Base-by-base conservation (phyloP, 495 filamentous ascomycete species). In the Echria macrotheca region DNA sequence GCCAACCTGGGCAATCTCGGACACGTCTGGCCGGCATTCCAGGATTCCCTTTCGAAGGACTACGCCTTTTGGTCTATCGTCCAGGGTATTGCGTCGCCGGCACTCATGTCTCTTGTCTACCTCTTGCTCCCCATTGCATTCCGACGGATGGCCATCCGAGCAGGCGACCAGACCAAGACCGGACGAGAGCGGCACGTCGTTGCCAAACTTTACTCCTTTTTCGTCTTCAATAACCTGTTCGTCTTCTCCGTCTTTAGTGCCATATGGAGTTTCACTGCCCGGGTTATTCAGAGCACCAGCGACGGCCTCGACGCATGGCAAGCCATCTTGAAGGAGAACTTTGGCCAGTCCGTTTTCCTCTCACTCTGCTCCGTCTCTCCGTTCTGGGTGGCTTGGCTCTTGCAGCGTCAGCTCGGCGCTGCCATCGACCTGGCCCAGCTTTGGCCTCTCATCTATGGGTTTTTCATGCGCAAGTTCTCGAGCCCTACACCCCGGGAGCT, bases 211-310 rank as follows among this genome's bases (percentile, higher is more conserved):
- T 99, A 96, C 65, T 75, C 88, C 11, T 99, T 99, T 69, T 97
- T 97, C 69, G 81, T 97, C 38, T 87, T 99, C 77, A 99, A 99
- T 74, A 96, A 97, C 62, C 69, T 97, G 38, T 67, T 97, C 57
- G 82, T 97, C 49, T 96, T 96, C 70, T 94, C 90, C 15, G 68
- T 95, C 14, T 99, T 99, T 67, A 72, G 75, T 57, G 82, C 85
- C 11, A 66, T 87, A 8, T 96, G 87, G 84, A 74, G 68, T 2
- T 88, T 88, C 56, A 69, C 87, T 11, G 59, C 81, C 0, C 74
- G 69, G 6, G 82, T 93, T 44, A 71, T 94, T 48, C 44, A 71
- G 18, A 61, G 75, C 14, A 74, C 79, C 0, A 29, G 43, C 2
- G 69, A 73, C 0, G 67, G 78, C 15, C 60, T 72, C 21, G 70